Evolutionary conservation across 2,329 filamentous ascomycete genomes (phyloP), one percentile per base, ranked within the genome.

Genomic region (Paraconiothyrium brasiliense): DNA sequence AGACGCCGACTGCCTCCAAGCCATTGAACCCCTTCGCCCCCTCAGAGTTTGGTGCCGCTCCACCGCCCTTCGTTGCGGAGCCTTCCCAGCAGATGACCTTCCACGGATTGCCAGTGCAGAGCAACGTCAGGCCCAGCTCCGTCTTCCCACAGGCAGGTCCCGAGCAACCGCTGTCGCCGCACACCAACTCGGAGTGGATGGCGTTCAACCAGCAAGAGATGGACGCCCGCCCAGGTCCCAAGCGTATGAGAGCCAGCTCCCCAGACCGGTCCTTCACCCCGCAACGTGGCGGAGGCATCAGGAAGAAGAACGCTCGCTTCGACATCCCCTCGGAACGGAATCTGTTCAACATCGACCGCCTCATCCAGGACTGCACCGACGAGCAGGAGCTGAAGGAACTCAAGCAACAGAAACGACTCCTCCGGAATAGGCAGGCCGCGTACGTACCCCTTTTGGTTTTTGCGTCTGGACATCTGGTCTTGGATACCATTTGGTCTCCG

Each of bases 241-340:
- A 81, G 78, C 85, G 74, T 73, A 89, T 91, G 84, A 85, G 85
- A 66, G 86, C 88, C 46, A 87, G 87, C 76, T 94, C 92, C 32
- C 84, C 86, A 58, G 86, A 90, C 79, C 87, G 89, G 75, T 91
- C 87, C 70, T 91, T 92, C 82, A 93, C 93, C 64, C 90, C 94
- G 59, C 82, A 87, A 57, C 87, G 92, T 70, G 89, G 92, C 59
- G 93, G 96, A 71, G 93, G 95, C 64, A 96, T 98, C 79, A 89
- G 95, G 74, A 99, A 99, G 89, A 98, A 98, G 90, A 99, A 98
- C 76, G 93, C 94, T 67, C 91, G 94, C 69, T 97, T 98, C 80
- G 94, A 98, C 75, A 99, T 99, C 69, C 95, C 95, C 10, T 89
- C 92, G 48, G 95, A 97, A 82, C 89, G 94, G 65, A 98, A 94